Evolutionary conservation across 1,139 yeast species (phyloP).

Genomic region (Sugiyamaella xylanicola): DNA sequence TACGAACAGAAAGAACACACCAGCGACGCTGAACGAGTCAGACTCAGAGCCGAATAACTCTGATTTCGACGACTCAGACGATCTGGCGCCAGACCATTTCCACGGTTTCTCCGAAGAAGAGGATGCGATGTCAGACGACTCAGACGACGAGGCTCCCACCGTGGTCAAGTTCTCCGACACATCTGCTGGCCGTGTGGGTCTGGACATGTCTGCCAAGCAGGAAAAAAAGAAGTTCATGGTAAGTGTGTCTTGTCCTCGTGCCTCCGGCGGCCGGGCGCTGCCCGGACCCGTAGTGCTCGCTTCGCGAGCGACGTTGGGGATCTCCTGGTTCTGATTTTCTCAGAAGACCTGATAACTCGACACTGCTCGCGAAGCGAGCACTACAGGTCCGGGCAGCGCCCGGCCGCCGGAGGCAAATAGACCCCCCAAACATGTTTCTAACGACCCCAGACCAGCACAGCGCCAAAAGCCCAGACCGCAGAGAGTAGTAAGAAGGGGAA

Average conservation of each 20-base stretch:
- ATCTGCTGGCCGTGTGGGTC: conserved; percentile 20
- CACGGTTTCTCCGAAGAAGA: conserved; percentile 14
- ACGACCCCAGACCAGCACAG: conserved; percentile 40
- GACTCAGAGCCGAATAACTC: conserved; percentile 26
- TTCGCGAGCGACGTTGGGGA: not conserved
- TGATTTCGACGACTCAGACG: conserved; percentile 33
- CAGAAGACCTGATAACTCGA: too few species aligned
- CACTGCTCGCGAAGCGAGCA: not conserved
- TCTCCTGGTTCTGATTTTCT: too few species aligned
- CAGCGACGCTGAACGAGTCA: not conserved
- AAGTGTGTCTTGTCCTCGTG: not conserved
- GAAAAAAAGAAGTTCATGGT: conserved; percentile 49
- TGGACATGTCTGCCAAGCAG: conserved; percentile 35
- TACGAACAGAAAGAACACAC: not conserved
- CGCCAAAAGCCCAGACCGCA: conserved; percentile 43
- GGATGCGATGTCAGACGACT: not conserved
- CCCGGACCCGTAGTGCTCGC: conserved; percentile 1
- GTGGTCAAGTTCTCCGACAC: conserved; percentile 20
- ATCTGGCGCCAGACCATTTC: conserved; percentile 30
- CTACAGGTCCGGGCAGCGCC: not conserved
- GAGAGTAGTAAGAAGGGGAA: conserved; percentile 30
- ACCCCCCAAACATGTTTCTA: not conserved
- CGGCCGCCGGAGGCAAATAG: not conserved
- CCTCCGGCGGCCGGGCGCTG: conserved; percentile 1
- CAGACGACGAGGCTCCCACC: conserved; percentile 9